Evolutionary conservation across 495 filamentous ascomycete genomes (phyloP).

Genomic region (Lasiosphaeris hirsuta): DNA sequence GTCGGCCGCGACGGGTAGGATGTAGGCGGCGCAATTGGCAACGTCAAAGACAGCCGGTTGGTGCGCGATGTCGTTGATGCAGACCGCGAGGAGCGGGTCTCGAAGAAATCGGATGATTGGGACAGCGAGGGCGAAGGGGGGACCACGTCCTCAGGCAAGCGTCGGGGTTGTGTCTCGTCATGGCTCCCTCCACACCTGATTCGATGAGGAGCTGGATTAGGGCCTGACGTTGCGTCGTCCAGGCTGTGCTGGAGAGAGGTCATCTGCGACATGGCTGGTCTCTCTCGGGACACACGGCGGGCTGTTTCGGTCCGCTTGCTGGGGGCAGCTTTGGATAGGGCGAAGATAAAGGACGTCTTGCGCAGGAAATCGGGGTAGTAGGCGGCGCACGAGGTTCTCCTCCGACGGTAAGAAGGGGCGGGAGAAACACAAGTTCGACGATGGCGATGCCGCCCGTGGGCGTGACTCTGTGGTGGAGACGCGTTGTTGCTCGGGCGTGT

Average conservation of each 20-base stretch:
- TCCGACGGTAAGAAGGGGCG: constrained; percentile 26
- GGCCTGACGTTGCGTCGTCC: constrained; percentile 24
- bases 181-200: constrained; percentile 13
- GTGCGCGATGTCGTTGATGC: constrained; percentile 54
- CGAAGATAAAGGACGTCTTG: constrained; percentile 23
- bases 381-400: constrained; percentile 20
- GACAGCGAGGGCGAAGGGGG: constrained; percentile 21
- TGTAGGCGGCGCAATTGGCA: constrained; percentile 58
- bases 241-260: constrained; percentile 28
- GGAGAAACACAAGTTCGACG: constrained; percentile 20
- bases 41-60: constrained; percentile 76
- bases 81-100: constrained; percentile 52
- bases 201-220: constrained; percentile 17
- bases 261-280: constrained; percentile 24
- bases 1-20: constrained; percentile 41
- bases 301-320: constrained; percentile 9
- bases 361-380: constrained; percentile 22
- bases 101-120: constrained; percentile 22
- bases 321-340: background rate
- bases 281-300: constrained; percentile 5
- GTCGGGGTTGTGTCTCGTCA: constrained; percentile 16
- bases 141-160: constrained; percentile 20
- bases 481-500: constrained; percentile 18
- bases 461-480: background rate
- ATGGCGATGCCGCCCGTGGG: constrained; percentile 21